A percentile compares a stretch with the other conserved stretches of the same genome.
These are phyloP conservation scores for Breviolum minutum DNA, from an alignment of 73 alveolate genomes.

Conservation along the genomic window DNA sequence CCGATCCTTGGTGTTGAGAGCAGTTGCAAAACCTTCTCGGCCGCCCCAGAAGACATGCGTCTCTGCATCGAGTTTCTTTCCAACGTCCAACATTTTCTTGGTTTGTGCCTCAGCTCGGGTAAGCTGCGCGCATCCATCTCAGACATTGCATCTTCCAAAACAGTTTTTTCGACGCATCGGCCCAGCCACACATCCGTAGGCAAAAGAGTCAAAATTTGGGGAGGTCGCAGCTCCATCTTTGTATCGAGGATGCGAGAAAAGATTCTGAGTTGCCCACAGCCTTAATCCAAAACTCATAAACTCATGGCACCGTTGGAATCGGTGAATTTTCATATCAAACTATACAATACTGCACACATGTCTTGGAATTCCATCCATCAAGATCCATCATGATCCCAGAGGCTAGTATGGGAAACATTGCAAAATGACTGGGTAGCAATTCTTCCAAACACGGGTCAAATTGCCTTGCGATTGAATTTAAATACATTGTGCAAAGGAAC, in stretches of 20 bases:
- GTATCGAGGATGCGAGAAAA: constrained; percentile 85
- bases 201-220: constrained; percentile 77
- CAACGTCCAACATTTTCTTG: constrained; percentile 51
- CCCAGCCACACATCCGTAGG: constrained; percentile 69
- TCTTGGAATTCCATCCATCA: no score
- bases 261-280: constrained; percentile 78
- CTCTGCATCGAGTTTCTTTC: constrained; percentile 81
- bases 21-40: constrained; percentile 82
- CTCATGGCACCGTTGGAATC: neutral
- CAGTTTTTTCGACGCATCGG: neutral
- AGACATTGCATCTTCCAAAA: neutral
- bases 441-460: no score
- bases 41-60: constrained; percentile 95
- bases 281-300: neutral
- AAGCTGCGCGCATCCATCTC: neutral
- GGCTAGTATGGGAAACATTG: no score
- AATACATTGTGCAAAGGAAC: neutral
- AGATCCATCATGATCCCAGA: no score
- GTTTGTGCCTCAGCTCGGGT: constrained; percentile 33
- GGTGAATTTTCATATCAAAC: neutral
- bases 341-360: no score
- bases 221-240: constrained; percentile 77
- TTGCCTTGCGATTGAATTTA: neutral
- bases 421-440: no score
- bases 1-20: constrained; percentile 69